Base-by-base conservation (phyloP, 768 basidiomycete genomes). In the Hirschioporus abietinus region DNA sequence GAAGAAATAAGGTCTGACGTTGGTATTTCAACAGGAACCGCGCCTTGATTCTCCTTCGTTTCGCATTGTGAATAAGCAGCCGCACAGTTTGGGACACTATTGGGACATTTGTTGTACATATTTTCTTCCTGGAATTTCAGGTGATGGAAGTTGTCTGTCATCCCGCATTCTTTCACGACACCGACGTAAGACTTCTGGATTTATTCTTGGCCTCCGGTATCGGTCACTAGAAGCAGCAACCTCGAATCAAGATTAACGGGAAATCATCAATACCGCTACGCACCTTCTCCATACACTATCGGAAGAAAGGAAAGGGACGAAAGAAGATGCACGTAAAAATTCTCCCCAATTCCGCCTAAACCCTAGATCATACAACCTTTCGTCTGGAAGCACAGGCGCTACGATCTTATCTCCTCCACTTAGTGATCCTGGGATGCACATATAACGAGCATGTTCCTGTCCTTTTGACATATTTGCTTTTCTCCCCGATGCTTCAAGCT, bases 341-440 rank as follows among this genome's bases (percentile, higher is more conserved):
- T 63, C 58, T 23, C 63, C 66, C 72, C 76, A 74, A 68, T 82
- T 83, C 27, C 58, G 52, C 25, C 67, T 61, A 9, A 52, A 35
- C 8, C 81, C 81, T 36, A 79, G 71, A 67, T 83, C 79, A 60
- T 83, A 83, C 20, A 80, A 70, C 10, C 75, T 60, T 60, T 68
- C 58, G 6, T 36, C 60, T 30, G 42, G 24, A 23, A 68, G 77
- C 58, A 78, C 70, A 65, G 76, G 78, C 27, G 78, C 67, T 34
- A 75, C 70, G 61, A 67, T 63, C 9, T 65, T 64, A 7, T 64
- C 34, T 52, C 27, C 64, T 17, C 60, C 67, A 57, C 24, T 30
- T 35, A 58, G 57, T 35, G 63, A 60, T 60, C 63, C 63, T 58
- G 66, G 67, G 26, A 76, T 66, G 10, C 42, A 52, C 12, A 52